Evolutionary conservation across 768 basidiomycete genomes (phyloP).

Genomic region (Strobilomyces dryophilus): DNA sequence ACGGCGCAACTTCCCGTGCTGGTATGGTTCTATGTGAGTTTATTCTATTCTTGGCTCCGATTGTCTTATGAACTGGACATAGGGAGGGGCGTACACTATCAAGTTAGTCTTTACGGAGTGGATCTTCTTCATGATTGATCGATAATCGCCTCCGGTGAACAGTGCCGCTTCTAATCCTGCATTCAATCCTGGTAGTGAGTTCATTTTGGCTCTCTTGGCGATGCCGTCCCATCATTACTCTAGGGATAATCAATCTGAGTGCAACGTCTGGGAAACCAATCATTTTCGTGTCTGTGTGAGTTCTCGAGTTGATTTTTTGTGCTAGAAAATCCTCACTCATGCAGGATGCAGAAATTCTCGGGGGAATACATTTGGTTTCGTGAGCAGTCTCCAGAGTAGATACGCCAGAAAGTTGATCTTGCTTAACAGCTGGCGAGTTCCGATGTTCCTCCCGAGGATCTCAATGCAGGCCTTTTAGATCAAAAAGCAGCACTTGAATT

Average conservation of each 20-base stretch:
- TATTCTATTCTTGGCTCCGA: no score
- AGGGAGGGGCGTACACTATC: slow-evolving; percentile 16
- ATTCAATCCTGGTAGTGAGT: slow-evolving; percentile 14
- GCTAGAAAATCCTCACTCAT: not conserved
- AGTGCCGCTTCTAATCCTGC: slow-evolving; percentile 17
- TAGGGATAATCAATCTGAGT: slow-evolving; percentile 13
- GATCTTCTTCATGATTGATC: not conserved
- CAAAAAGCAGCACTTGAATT: slow-evolving; percentile 56
- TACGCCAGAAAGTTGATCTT: slow-evolving; percentile 7
- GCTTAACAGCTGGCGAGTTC: slow-evolving; percentile 42
- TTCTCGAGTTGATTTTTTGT: not conserved
- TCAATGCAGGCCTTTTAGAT: slow-evolving; percentile 60
- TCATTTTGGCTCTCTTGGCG: not conserved
- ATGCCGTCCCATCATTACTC: not conserved
- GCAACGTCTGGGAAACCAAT: slow-evolving; percentile 11
- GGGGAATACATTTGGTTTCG: slow-evolving; percentile 17
- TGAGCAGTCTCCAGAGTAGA: not conserved
- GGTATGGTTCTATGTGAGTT: slow-evolving; percentile 21
- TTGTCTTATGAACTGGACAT: not conserved
- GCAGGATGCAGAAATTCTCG: slow-evolving; percentile 16
- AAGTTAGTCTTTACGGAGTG: not conserved
- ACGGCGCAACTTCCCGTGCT: slow-evolving; percentile 12
- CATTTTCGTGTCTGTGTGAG: slow-evolving; percentile 17
- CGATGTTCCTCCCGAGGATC: slow-evolving; percentile 41
- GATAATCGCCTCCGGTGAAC: not conserved